Base-by-base conservation (phyloP, 768 basidiomycete species). In the Pulveroboletus sp. region DNA sequence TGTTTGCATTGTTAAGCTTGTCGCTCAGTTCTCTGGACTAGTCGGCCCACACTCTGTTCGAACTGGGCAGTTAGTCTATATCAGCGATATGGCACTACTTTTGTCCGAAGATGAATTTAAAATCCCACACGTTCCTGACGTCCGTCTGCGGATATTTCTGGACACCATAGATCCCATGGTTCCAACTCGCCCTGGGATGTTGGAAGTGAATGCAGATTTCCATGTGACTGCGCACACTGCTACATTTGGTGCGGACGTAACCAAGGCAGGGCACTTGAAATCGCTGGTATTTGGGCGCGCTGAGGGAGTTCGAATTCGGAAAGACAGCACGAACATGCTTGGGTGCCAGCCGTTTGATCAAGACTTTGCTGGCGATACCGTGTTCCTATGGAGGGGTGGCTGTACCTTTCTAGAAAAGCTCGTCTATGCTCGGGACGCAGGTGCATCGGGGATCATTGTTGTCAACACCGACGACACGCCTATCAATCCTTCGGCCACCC, bases 401-500 rank as follows among this genome's bases (percentile, higher is more conserved):
- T 98, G 95, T 67, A 86, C 92, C 8, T 97, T 98, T 69, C 68
- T 91, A 13, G 79, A 89, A 56, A 99, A 99, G 70, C 74, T 94
- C 14, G 43, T 81, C 11, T 55, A 75, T 39, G 93, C 93, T 5
- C 76, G 77, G 15, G 69, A 74, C 8, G 87, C 84, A 1, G 85
- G 81, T 1, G 91, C 92, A 5, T 77, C 77, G 0, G 94, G 91
- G 1, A 80, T 93, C 8, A 68, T 98, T 13, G 82, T 95, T 38
- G 69, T 88, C 61, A 84, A 80, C 62, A 73, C 83, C 50, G 76
- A 82, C 27, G 82, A 89, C 18, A 39, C 54, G 7, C 60, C 67
- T 13, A 74, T 90, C 39, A 87, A 84, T 59, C 89, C 89, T 18
- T 82, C 85, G 3, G 81, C 83, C 9, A 77, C 75, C 36, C 35